These are phyloP conservation scores for Ampelomyces quisqualis DNA, from an alignment of 2,329 filamentous ascomycete species.

Conservation along the genomic window DNA sequence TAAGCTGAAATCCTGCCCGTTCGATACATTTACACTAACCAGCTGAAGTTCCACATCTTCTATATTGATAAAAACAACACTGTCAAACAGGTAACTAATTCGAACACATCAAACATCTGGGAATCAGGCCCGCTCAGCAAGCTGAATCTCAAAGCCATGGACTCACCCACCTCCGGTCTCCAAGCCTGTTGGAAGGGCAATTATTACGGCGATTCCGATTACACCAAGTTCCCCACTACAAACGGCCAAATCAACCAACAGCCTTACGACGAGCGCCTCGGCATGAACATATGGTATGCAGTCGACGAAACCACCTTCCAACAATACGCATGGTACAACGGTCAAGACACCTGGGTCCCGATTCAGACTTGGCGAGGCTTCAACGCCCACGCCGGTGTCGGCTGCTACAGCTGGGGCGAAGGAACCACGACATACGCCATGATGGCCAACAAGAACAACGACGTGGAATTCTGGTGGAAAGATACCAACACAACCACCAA, in stretches of 20 bases:
- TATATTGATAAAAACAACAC: constrained; percentile 46
- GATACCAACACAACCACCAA: constrained; percentile 43
- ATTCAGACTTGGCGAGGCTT: constrained; percentile 42
- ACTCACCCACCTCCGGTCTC: constrained; percentile 84
- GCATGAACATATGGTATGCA: constrained; percentile 51
- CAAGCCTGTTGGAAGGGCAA: constrained; percentile 81
- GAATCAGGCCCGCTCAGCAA: constrained; percentile 55
- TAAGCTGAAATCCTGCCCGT: constrained; percentile 15
- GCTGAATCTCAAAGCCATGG: constrained; percentile 81
- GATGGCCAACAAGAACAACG: constrained; percentile 45
- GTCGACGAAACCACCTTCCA: constrained; percentile 44
- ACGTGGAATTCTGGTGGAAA: constrained; percentile 49
- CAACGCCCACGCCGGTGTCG: constrained; percentile 49
- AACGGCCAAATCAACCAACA: constrained; percentile 27
- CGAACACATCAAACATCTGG: constrained; percentile 46
- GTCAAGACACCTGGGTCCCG: constrained; percentile 40
- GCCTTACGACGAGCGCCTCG: constrained; percentile 31
- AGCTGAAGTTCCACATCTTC: constrained; percentile 42
- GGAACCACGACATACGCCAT: constrained; percentile 47
- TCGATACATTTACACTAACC: background rate
- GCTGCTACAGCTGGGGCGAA: constrained; percentile 48
- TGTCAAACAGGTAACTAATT: constrained; percentile 44
- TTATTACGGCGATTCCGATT: constrained; percentile 45
- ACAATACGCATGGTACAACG: constrained; percentile 47
- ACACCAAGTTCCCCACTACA: constrained; percentile 40